Evolutionary conservation across 116 monocot genomes (phyloP).

Genomic region (Cymodocea nodosa): DNA sequence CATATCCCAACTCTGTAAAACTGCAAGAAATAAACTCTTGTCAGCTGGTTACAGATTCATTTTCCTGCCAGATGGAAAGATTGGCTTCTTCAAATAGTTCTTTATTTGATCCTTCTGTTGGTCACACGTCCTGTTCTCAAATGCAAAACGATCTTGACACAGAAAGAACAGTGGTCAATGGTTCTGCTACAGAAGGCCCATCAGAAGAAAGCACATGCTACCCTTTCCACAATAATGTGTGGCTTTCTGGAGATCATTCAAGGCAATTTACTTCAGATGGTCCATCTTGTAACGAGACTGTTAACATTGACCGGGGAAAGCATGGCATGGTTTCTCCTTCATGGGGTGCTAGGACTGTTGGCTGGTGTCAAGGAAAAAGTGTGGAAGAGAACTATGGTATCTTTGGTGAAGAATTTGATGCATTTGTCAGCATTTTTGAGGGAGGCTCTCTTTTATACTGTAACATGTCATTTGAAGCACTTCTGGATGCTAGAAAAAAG

Average conservation of each 20-base stretch:
- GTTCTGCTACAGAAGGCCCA: conserved; percentile 47
- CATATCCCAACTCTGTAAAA: conserved; percentile 25
- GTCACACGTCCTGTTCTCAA: conserved; percentile 30
- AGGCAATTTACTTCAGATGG: conserved; percentile 19
- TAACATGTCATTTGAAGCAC: conserved; percentile 92
- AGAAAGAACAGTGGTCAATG: conserved; percentile 21
- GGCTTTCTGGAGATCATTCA: conserved; percentile 41
- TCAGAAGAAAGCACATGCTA: conserved; percentile 44
- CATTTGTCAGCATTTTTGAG: conserved; percentile 85
- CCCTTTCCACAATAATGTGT: conserved; percentile 33
- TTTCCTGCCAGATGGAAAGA: conserved; percentile 18
- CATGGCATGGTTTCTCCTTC: conserved; percentile 24
- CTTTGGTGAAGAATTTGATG: conserved; percentile 52
- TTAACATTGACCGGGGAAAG: conserved; percentile 53
- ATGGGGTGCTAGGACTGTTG: conserved; percentile 76
- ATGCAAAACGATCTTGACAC: conserved; percentile 21
- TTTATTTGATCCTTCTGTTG: conserved; percentile 18
- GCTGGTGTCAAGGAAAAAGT: conserved; percentile 45
- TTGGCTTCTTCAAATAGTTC: conserved; percentile 8
- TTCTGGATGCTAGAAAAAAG: conserved; percentile 76
- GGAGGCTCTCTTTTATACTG: conserved; percentile 90
- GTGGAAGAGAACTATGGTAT: conserved; percentile 27
- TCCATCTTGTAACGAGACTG: conserved; percentile 15
- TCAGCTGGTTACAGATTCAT: conserved; percentile 22
- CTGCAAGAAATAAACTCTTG: conserved; percentile 8